A percentile compares a stretch with the other conserved stretches of the same genome.
These are phyloP conservation scores for Juncus effusus DNA, from an alignment of 176 grass and related monocot genomes.

Conservation along the genomic window DNA sequence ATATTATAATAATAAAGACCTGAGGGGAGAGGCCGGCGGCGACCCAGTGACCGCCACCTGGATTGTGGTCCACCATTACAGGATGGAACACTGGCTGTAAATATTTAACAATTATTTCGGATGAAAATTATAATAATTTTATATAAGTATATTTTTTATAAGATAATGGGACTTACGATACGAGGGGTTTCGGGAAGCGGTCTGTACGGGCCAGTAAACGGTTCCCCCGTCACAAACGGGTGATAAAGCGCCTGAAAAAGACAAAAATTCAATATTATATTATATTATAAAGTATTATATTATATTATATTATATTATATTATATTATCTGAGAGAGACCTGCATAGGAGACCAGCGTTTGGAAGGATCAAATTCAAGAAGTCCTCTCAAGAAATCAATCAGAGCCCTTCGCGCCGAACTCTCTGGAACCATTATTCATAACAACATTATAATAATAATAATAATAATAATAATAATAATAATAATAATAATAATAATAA, in stretches of 20 bases:
- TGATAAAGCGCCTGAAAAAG: slow-evolving; percentile 82
- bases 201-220: slow-evolving; percentile 64
- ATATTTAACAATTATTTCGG: slow-evolving; percentile 25
- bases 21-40: slow-evolving; percentile 94
- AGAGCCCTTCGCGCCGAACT: slow-evolving; percentile 66
- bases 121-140: slow-evolving; percentile 13
- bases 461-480: no score
- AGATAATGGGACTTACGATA: slow-evolving; percentile 65
- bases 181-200: slow-evolving; percentile 68
- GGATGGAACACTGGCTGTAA: slow-evolving; percentile 73
- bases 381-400: slow-evolving; percentile 97
- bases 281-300: slow-evolving; percentile 13
- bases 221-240: slow-evolving; percentile 95
- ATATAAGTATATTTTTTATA: slow-evolving; percentile 6
- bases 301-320: slow-evolving; percentile 4
- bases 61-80: slow-evolving; percentile 93
- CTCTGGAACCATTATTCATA: slow-evolving; percentile 28
- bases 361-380: slow-evolving; percentile 92
- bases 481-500: no score
- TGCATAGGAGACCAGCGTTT: slow-evolving; percentile 95
- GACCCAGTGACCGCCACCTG: slow-evolving; percentile 89
- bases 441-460: no score
- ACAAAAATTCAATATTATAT: slow-evolving; percentile 25
- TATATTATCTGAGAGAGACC: slow-evolving; percentile 34
- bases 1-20: slow-evolving; percentile 34